Base-by-base conservation (phyloP, 192 early-diverging fungal species). In the Rhizophagus clarus region DNA sequence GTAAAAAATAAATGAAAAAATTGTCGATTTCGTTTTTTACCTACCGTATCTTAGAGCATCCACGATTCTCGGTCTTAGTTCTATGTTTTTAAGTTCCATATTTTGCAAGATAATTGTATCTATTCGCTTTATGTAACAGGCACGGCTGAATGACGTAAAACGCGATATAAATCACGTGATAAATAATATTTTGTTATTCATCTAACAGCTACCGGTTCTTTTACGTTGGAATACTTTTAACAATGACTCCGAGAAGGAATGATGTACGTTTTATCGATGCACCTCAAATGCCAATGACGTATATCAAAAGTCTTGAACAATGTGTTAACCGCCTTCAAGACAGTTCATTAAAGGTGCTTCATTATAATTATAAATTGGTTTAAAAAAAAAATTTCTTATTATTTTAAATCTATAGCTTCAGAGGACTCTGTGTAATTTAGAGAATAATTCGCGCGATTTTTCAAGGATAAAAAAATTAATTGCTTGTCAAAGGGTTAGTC, bases 61-160 rank as follows among this genome's bases (percentile, higher is more conserved):
- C 12, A 10, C 74, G 26, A 75, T 75, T 29, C 74, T 75, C 17
- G 74, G 74, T 15, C 74, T 51, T 61, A 75, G 12, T 28, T 28
- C 49, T 61, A 75, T 51, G 32, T 15, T 60, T 51, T 22, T 29
- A 75, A 75, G 29, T 31, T 75, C 74, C 71, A 73, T 73, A 56
- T 56, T 56, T 51, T n/a, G n/a, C n/a, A n/a, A n/a, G n/a, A n/a
- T n/a, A n/a, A n/a, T n/a, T n/a, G n/a, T n/a, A n/a, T n/a, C n/a
- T n/a, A 34, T 34, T 0, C 6, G 37, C 6, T 40, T 37, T 37
- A 7, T 37, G 34, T 37, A 37, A 37, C 34, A 40, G 37, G 5
- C 8, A n/a, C n/a, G n/a, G n/a, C n/a, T n/a, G 51, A 56, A 7
- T 22, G 20, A 40, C 37, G 37, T 40, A 40, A 40, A 40, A 40